Evolutionary conservation across 106 monocot genomes (phyloP), one percentile per base, ranked within the genome.

Genomic region (Amphibolis antarctica): DNA sequence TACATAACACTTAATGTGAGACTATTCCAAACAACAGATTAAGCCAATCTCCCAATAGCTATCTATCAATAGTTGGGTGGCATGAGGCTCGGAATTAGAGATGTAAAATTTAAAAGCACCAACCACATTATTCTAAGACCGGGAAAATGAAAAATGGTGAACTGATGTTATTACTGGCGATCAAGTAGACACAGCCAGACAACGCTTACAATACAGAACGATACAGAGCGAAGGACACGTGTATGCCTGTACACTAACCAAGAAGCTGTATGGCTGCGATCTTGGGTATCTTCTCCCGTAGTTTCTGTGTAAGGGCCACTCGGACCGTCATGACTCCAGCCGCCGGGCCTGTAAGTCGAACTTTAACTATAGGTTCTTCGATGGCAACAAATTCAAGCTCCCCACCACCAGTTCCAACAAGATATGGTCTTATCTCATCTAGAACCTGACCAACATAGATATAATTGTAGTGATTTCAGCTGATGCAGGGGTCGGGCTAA

Each of bases 351-450:
- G 87, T 77, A 19, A 98, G 85, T 23, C 85, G 63, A 70, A 99
- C 77, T 67, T 92, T 99, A 1, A 99, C 79, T 18, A 99, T 88
- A 12, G 98, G 83, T 50, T 99, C 91, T 18, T 91, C 91, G 14
- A 91, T 91, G 13, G 64, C 17, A 24, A 91, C 85, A 49, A 91
- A 72, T 60, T 92, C 83, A 25, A 99, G 98, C 66, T 85, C 84
- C 12, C 98, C 98, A 30, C 87, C 91, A 42, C 91, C 90, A 44
- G 90, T 88, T 53, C 91, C 98, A 48, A 77, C 73, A 5, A 99
- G 85, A 69, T 91, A 91, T 46, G 98, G 98, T 71, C 98, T 91
- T 55, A 99, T 80, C 81, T 99, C 91, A 54, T 91, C 91, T 44
- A 99, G 98, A 26, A 99, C 91, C 98, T 98, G 70, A 69, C 26